Evolutionary conservation across 1,284 basidiomycete species (phyloP), one percentile per base, ranked within the genome.

Genomic region (Rhodotorula sp.): DNA sequence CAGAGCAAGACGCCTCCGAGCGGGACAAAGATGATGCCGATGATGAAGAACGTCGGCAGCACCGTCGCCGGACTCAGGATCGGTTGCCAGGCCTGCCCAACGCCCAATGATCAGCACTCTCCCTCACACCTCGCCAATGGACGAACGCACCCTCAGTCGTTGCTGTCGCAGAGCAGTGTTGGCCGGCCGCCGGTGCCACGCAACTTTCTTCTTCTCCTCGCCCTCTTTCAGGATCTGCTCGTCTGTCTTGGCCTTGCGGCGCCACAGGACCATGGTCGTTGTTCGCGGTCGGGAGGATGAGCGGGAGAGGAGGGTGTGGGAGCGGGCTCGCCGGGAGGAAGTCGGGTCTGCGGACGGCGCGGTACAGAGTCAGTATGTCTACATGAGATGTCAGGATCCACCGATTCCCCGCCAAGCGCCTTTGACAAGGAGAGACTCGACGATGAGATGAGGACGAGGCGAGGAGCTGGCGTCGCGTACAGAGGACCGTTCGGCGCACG

Each of bases 161-260:
- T 99, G 96, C 81, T 99, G 96, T 83, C 97, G 98, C 87, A 98
- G 97, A 55, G 95, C 95, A 62, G 95, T 99, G 82, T 98, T 95
- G 56, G 92, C 93, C 68, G 93, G 92, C 64, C 90, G 83, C 80
- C 87, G 87, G 86, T 90, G 92, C 79, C 86, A 89, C 69, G 65
- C 55, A 4, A 52, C 54, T 58, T 89, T 89, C 83, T 94, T 92
- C 79, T 92, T 90, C 82, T 92, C 74, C 62, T 92, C 75, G 30
- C 66, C 62, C 30, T 67, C 59, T 46, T 67, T 46, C 28, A 71
- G 65, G 22, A 71, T 68, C 31, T 69, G 56, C 44, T 65, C 53
- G 64, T 74, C 73, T 30, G 67, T 62, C 59, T 72, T 62, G 22
- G 57, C 50, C 37, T 68, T 68, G 59, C 71, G 64, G 30, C 66